phyloP scores from a whole-genome alignment of 768 basidiomycete genomes.

The Termitomyces heimii region DNA sequence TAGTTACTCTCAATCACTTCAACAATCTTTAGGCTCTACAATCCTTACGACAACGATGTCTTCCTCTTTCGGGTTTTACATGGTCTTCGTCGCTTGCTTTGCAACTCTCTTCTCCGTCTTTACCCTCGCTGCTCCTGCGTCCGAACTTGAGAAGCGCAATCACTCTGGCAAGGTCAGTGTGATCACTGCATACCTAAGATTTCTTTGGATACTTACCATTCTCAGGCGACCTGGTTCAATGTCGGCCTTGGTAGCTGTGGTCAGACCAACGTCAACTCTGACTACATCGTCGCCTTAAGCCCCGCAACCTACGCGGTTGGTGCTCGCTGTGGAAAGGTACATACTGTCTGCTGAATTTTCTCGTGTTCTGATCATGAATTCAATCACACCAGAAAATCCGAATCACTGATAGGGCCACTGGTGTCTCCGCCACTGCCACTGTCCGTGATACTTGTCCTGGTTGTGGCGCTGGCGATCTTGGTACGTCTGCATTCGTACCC shows the following conservation, averaged over 20 bases:
- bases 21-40: neutral
- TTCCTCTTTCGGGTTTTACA: conserved; percentile 8
- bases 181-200: neutral
- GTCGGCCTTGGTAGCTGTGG: conserved; percentile 21
- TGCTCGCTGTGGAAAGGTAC: conserved; percentile 17
- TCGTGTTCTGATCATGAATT: neutral
- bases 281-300: conserved; percentile 20
- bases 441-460: conserved; percentile 18
- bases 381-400: conserved; percentile 7
- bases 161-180: conserved; percentile 11
- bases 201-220: neutral
- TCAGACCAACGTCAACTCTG: conserved; percentile 15
- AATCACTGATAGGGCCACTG: conserved; percentile 12
- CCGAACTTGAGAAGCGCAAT: conserved; percentile 6
- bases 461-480: conserved; percentile 15
- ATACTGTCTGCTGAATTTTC: neutral
- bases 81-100: conserved; percentile 7
- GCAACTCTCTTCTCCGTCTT: conserved; percentile 6
- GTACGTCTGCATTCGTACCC: conserved; percentile 4
- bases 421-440: conserved; percentile 14
- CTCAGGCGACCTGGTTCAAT: conserved; percentile 16
- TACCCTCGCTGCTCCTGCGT: conserved; percentile 8
- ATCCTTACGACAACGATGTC: conserved; percentile 5
- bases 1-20: neutral
- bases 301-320: conserved; percentile 14